Evolutionary conservation across 2,329 filamentous ascomycete species (phyloP), one percentile per base, ranked within the genome.

Genomic region (Apiospora sp.): DNA sequence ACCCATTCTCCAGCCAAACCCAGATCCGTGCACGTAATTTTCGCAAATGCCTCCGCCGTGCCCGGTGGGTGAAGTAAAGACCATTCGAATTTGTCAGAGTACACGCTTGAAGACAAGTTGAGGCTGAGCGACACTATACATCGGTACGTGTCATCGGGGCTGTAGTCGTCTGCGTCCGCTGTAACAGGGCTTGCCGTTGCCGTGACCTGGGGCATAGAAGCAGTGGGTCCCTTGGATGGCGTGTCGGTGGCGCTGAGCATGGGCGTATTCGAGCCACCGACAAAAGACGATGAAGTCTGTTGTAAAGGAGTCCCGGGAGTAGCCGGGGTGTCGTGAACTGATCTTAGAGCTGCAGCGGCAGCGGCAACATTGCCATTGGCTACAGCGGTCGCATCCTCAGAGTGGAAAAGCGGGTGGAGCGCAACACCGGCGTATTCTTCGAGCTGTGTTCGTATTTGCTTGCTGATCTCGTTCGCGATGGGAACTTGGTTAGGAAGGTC

Each of bases 41-140:
- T 94, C 46, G 96, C 95, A 81, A 98, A 98, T 16, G 92, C 91
- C 82, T 99, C 96, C 0, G 96, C 94, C 58, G 96, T 95, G 30
- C 96, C 96, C 1, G 95, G 93, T 2, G 95, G 95, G 79, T 98
- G 95, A 24, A 98, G 87, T 27, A 99, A 86, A 6, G 96, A 98
- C 96, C 96, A 98, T 81, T 98, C 96, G 75, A 99, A 98, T 80
- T 95, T 98, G 86, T 99, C 96, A 4, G 94, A 97, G 82, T 98
- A 98, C 16, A 98, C 89, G 77, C 93, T 92, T 72, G 97, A 97
- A 71, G 95, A 92, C 30, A 98, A 88, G 79, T 98, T 98, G 79
- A 99, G 93, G 80, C 93, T 98, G 64, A 99, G 86, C 64, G 91
- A 94, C 76, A 99, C 92, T 78, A 98, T 93, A 81, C 96, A 98